Evolutionary conservation across 1,139 yeast genomes (phyloP), one percentile per base, ranked within the genome.

Genomic region (Lodderomyces elongisporus): DNA sequence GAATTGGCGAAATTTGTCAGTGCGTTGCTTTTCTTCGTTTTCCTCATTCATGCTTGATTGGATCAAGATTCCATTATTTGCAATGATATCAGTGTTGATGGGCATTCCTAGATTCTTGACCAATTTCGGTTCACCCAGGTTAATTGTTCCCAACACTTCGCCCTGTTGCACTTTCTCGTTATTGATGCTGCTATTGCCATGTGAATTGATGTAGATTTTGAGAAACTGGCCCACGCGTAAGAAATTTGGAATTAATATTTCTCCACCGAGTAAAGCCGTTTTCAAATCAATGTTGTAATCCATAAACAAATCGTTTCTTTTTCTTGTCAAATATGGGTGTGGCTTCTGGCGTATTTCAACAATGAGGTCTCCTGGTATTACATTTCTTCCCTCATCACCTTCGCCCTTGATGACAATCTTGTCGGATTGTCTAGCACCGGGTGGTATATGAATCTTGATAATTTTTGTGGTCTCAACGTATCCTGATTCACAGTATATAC

Each of bases 281-380:
- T 56, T 50, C 32, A 78, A 56, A 38, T 76, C 76, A 28, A 78
- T 58, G 25, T 62, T 60, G 18, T 62, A 58, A 25, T 62, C 72
- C 49, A 68, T 60, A 40, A 60, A 64, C 32, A 78, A 52, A 46
- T 77, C 75, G 31, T 67, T 54, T 35, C 62, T 74, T 36, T 60
- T 62, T 47, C 88, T 65, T 14, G 66, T 63, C 46, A 79, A 72
- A 30, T 42, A 56, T 4, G 56, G 55, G 42, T 67, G 71, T 3
- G 54, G 46, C 1, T 48, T 42, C 42, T 66, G 66, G 14, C 54
- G 51, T 28, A 67, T 42, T 30, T 59, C 62, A 4, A 81, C 70
- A 2, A 79, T 57, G 6, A 81, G 79, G 50, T 81, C 85, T 3
- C 89, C 89, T 0, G 88, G 84, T 1, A 70, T 56, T 2, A 76